Evolutionary conservation across 106 monocot species (phyloP).

Genomic region (Dendrobium catenatum): DNA sequence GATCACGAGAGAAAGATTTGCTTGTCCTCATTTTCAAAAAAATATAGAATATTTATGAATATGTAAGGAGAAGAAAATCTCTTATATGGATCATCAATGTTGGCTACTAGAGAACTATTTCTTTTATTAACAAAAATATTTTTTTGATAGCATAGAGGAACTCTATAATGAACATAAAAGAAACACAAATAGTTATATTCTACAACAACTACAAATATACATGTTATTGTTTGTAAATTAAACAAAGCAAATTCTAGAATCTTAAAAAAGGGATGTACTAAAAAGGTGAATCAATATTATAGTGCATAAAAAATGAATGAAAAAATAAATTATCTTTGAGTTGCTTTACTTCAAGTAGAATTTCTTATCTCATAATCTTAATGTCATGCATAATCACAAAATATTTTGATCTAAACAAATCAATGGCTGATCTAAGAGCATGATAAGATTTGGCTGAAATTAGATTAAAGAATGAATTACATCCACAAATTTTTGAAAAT

Average conservation of each 20-base stretch:
- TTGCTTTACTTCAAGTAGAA: not conserved
- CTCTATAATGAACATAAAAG: no score
- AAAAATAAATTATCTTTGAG: not conserved
- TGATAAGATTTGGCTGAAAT: no score
- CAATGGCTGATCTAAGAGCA: no score
- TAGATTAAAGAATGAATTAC: not conserved
- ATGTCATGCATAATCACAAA: conserved; percentile 7
- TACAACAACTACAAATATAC: not conserved
- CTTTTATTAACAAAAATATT: not conserved
- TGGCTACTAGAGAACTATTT: not conserved
- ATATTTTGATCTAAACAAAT: not conserved
- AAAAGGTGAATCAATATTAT: not conserved
- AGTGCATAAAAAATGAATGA: not conserved
- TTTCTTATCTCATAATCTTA: conserved; percentile 10
- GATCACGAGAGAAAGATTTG: not conserved
- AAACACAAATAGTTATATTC: no score
- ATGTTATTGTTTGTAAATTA: not conserved
- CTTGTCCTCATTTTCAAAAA: not conserved
- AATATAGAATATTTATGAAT: not conserved
- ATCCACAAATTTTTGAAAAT: not conserved
- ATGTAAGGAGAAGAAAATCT: not conserved
- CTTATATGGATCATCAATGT: not conserved
- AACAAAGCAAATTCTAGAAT: not conserved
- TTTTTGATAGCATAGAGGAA: not conserved
- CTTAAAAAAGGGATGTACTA: not conserved